phyloP scores from a whole-genome alignment of 1,139 yeast genomes.

The Candida tetrigidarum region DNA sequence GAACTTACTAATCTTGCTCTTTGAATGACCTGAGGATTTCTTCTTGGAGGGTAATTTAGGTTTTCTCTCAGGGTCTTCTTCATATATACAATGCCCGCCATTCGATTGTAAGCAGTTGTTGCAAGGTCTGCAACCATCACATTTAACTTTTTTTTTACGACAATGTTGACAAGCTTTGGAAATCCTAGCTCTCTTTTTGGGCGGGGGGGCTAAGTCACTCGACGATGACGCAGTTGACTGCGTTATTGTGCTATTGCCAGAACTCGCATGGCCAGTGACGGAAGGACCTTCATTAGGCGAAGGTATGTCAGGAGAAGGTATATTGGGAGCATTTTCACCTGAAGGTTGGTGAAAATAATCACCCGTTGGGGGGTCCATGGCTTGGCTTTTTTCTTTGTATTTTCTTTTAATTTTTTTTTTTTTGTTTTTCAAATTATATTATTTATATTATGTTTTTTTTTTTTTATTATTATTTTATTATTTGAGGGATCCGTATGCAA shows the following conservation, averaged over 20 bases:
- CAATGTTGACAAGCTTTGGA: constrained; percentile 60
- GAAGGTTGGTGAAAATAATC: neutral
- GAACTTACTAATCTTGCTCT: constrained; percentile 12
- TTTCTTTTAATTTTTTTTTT: neutral
- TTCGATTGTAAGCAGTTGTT: constrained; percentile 38
- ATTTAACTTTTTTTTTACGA: constrained; percentile 51
- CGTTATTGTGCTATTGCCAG: constrained; percentile 5
- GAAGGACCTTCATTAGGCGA: too few species aligned
- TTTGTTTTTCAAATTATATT: neutral
- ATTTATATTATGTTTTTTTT: neutral
- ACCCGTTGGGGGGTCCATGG: constrained; percentile 5
- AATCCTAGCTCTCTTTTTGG: constrained; percentile 25
- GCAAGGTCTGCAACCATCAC: constrained; percentile 52
- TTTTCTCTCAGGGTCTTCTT: constrained; percentile 24
- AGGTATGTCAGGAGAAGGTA: neutral
- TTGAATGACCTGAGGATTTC: constrained; percentile 7
- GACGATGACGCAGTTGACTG: constrained; percentile 6
- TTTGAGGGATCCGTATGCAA: too few species aligned
- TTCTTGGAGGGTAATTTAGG: constrained; percentile 12
- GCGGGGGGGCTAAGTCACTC: neutral
- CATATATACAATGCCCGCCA: constrained; percentile 29
- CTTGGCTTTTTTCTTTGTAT: neutral
- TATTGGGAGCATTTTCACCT: neutral
- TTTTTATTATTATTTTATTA: neutral
- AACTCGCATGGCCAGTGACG: neutral